These are phyloP conservation scores for Nectriaceae sp. DNA, from an alignment of 2,329 filamentous ascomycete genomes.

Conservation along the genomic window DNA sequence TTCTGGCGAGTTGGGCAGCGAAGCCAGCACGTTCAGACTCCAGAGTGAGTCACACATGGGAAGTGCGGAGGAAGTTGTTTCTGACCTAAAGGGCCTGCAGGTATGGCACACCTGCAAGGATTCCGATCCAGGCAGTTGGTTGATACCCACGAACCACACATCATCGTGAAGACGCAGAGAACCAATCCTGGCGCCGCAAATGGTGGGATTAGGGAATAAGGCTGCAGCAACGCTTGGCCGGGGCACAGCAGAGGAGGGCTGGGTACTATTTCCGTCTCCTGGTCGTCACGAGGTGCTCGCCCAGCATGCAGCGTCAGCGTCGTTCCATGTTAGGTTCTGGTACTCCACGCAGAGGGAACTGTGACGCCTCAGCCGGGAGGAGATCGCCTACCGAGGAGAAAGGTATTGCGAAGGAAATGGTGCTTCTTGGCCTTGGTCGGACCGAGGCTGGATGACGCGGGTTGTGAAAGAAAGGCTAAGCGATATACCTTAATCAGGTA, in stretches of 20 bases:
- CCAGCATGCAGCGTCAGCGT: no score
- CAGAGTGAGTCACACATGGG: slow-evolving; percentile 24
- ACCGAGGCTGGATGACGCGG: no score
- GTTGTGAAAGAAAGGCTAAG: no score
- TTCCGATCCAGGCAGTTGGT: slow-evolving; percentile 17
- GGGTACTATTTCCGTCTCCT: neutral
- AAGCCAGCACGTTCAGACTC: slow-evolving; percentile 8
- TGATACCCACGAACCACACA: slow-evolving; percentile 18
- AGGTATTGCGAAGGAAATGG: neutral
- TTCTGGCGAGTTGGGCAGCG: slow-evolving; percentile 16
- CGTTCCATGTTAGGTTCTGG: slow-evolving; percentile 11
- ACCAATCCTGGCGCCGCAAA: neutral
- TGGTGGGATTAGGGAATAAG: slow-evolving; percentile 10
- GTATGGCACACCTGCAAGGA: slow-evolving; percentile 23
- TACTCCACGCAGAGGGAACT: slow-evolving; percentile 8
- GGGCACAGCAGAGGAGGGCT: neutral
- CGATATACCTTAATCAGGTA: no score
- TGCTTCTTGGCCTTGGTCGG: no score
- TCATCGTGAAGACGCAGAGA: neutral
- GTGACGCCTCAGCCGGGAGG: slow-evolving; percentile 16
- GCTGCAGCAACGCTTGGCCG: slow-evolving; percentile 18
- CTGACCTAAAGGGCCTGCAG: slow-evolving; percentile 8
- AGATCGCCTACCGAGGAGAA: neutral
- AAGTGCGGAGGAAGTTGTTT: neutral
- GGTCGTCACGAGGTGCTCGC: neutral